phyloP scores from a whole-genome alignment of 228 moss, liverwort and hornwort species.

The Sphagnum fallax region DNA sequence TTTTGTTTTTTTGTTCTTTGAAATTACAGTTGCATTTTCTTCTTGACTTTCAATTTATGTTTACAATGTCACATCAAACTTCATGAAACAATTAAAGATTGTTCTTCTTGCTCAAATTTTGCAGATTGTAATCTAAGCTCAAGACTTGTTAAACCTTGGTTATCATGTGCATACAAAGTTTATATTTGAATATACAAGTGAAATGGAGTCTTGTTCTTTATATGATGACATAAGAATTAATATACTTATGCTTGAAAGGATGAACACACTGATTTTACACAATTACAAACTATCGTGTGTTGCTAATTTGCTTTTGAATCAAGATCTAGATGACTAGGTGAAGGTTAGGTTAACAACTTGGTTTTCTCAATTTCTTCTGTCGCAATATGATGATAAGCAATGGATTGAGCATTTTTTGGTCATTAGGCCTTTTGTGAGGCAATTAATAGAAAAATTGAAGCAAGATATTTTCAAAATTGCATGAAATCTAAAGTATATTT shows the following conservation, averaged over 20 bases:
- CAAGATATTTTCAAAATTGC: background rate
- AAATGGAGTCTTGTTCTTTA: background rate
- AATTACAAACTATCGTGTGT: background rate
- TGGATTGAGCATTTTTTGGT: background rate
- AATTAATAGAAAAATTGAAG: background rate
- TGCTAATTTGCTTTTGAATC: background rate
- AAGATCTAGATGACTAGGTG: background rate
- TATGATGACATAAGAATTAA: background rate
- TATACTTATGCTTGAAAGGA: background rate
- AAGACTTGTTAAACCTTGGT: background rate
- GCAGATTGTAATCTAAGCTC: background rate
- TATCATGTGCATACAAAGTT: background rate
- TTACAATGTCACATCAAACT: background rate
- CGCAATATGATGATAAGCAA: background rate
- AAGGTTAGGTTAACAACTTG: background rate
- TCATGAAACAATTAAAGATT: background rate
- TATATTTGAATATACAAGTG: background rate
- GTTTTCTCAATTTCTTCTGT: background rate
- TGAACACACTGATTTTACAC: background rate
- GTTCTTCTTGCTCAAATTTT: background rate
- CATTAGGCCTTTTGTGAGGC: background rate
- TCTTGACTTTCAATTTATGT: too few relatives aligned
- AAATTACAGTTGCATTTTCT: too few relatives aligned
- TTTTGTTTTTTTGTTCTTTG: too few relatives aligned
- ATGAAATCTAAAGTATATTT: too few relatives aligned